phyloP scores from a whole-genome alignment of 495 filamentous ascomycete genomes.

The Neurospora sp. region DNA sequence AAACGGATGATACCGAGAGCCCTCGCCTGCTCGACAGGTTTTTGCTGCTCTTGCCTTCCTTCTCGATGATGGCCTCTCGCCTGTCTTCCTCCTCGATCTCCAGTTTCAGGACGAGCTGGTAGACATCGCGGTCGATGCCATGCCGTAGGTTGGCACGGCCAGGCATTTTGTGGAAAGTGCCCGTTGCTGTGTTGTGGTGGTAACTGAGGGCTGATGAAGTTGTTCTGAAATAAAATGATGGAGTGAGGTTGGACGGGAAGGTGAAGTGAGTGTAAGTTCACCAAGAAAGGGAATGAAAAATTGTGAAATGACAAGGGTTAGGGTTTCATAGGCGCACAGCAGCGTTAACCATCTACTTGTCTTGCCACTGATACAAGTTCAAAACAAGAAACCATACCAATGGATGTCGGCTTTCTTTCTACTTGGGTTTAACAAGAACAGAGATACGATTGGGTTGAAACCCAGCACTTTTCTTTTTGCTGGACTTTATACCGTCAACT shows the following conservation, averaged over 20 bases:
- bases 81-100: conserved; percentile 37
- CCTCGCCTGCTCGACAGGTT: conserved; percentile 1
- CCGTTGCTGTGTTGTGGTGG: background rate
- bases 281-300: background rate
- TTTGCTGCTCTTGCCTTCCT: conserved; percentile 1
- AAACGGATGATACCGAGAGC: conserved; percentile 53
- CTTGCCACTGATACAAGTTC: background rate
- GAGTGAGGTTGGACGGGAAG: background rate
- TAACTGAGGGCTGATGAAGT: background rate
- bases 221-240: background rate
- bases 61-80: conserved; percentile 6
- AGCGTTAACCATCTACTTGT: background rate
- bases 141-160: conserved; percentile 11
- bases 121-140: conserved; percentile 40
- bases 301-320: background rate
- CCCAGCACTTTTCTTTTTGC: background rate
- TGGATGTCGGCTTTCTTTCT: background rate
- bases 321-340: background rate
- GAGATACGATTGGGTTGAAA: background rate
- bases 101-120: conserved; percentile 64
- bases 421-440: background rate
- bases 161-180: conserved; percentile 3
- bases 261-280: background rate
- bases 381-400: background rate
- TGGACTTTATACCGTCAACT: background rate